Conservation (phyloP, 2,329 filamentous ascomycete genomes). For the Penicillium sp. region DNA sequence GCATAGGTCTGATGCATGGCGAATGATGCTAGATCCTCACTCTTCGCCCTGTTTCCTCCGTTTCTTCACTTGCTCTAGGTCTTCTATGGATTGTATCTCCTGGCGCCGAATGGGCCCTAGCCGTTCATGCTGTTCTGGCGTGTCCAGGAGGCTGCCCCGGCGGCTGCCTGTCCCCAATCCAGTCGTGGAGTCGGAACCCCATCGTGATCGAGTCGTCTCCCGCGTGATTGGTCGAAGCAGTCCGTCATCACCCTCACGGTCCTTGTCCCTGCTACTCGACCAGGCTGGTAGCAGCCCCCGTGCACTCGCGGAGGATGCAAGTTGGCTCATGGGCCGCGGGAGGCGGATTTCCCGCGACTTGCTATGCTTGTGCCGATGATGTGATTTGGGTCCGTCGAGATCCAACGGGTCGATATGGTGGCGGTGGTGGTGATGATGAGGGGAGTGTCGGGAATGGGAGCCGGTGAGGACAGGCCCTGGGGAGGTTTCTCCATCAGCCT, state of each 20-base stretch:
- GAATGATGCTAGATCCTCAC: conserved; percentile 52
- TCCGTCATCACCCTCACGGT: conserved; percentile 31
- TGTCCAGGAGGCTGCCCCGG: conserved; percentile 30
- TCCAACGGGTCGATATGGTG: conserved; percentile 9
- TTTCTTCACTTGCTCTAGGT: conserved; percentile 47
- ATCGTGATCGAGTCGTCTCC: conserved; percentile 34
- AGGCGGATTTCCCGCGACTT: conserved; percentile 34
- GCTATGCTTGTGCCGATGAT: conserved; percentile 29
- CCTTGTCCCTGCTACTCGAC: conserved; percentile 30
- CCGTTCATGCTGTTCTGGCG: conserved; percentile 25
- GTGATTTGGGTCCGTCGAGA: conserved; percentile 15
- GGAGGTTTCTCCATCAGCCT: background rate
- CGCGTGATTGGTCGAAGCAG: conserved; percentile 31
- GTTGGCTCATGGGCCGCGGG: conserved; percentile 34
- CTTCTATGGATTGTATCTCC: conserved; percentile 34
- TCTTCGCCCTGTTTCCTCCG: conserved; percentile 75
- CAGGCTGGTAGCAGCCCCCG: conserved; percentile 34
- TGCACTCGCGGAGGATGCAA: conserved; percentile 31
- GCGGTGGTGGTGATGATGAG: conserved; percentile 6
- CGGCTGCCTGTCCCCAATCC: conserved; percentile 25
- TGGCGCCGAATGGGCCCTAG: conserved; percentile 28
- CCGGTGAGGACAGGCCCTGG: too few species aligned
- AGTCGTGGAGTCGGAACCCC: conserved; percentile 35
- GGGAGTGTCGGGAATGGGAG: background rate
- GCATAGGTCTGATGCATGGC: too few species aligned